Conservation (phyloP, 2,329 filamentous ascomycete species). For the Teratosphaeria viscida region DNA sequence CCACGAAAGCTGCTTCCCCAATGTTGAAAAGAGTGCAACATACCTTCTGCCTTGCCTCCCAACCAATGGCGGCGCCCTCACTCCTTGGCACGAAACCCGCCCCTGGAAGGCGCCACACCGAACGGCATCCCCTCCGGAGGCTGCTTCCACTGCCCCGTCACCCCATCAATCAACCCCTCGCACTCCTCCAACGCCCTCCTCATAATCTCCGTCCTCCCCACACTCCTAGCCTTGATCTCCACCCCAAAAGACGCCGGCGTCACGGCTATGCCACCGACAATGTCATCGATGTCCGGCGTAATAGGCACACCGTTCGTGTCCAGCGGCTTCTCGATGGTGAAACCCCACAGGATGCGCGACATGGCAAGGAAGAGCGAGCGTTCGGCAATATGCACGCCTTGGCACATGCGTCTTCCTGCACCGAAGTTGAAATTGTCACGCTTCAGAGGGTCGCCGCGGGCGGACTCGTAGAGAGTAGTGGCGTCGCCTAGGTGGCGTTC, state of each 20-base stretch:
- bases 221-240: conserved; percentile 27
- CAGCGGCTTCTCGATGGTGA: conserved; percentile 26
- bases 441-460: conserved; percentile 18
- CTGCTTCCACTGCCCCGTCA: conserved; percentile 19
- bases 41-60: too few relatives aligned
- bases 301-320: conserved; percentile 25
- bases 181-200: conserved; percentile 15
- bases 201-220: conserved; percentile 22
- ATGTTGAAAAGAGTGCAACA: too few relatives aligned
- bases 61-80: neutral
- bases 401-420: conserved; percentile 21
- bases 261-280: conserved; percentile 35
- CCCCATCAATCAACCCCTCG: conserved; percentile 13
- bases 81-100: neutral
- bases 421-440: conserved; percentile 19
- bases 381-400: conserved; percentile 21
- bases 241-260: conserved; percentile 32
- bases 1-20: too few relatives aligned
- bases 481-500: conserved; percentile 27
- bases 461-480: conserved; percentile 15
- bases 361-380: conserved; percentile 24
- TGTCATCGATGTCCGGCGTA: conserved; percentile 28
- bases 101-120: neutral
- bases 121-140: neutral
- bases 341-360: conserved; percentile 37